phyloP scores from a whole-genome alignment of 768 basidiomycete species.

The Strobilomyces dryophilus region DNA sequence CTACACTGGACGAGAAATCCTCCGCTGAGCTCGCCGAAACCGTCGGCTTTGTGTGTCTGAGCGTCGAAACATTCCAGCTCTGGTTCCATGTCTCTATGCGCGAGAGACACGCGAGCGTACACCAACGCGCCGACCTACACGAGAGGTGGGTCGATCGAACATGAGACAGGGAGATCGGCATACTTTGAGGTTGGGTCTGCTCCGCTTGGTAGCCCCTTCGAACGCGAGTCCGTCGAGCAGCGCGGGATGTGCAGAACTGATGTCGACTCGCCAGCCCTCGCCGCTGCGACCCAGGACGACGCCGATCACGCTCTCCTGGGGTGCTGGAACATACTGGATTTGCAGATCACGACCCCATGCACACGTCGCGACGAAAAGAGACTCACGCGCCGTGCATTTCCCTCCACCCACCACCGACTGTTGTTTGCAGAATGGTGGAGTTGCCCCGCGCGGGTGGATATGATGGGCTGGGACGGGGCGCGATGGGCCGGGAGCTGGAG shows the following conservation, averaged over 20 bases:
- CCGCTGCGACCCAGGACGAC: conserved; percentile 75
- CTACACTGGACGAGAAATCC: conserved; percentile 83
- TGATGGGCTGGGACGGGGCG: conserved; percentile 29
- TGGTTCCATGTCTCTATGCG: conserved; percentile 97
- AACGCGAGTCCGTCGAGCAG: conserved; percentile 88
- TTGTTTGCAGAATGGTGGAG: conserved; percentile 67
- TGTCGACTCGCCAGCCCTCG: conserved; percentile 92
- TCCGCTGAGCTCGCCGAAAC: conserved; percentile 89
- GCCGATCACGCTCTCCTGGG: conserved; percentile 88
- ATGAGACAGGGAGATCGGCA: conserved; percentile 4
- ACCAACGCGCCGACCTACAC: conserved; percentile 82
- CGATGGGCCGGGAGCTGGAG: conserved; percentile 38
- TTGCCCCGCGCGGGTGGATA: conserved; percentile 66
- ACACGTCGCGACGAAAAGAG: not conserved
- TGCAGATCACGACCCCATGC: conserved; percentile 1
- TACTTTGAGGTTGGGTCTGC: conserved; percentile 91
- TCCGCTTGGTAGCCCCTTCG: conserved; percentile 93
- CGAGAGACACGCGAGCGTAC: conserved; percentile 89
- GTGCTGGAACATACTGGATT: conserved; percentile 86
- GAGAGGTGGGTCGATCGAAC: conserved; percentile 3
- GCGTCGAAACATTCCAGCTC: conserved; percentile 97
- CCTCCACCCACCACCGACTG: conserved; percentile 87
- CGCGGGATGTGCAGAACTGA: conserved; percentile 84
- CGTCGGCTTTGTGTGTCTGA: conserved; percentile 86
- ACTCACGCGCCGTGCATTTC: conserved; percentile 77